Evolutionary conservation across 2,329 filamentous ascomycete genomes (phyloP).

Genomic region (Westerdykella sp.): DNA sequence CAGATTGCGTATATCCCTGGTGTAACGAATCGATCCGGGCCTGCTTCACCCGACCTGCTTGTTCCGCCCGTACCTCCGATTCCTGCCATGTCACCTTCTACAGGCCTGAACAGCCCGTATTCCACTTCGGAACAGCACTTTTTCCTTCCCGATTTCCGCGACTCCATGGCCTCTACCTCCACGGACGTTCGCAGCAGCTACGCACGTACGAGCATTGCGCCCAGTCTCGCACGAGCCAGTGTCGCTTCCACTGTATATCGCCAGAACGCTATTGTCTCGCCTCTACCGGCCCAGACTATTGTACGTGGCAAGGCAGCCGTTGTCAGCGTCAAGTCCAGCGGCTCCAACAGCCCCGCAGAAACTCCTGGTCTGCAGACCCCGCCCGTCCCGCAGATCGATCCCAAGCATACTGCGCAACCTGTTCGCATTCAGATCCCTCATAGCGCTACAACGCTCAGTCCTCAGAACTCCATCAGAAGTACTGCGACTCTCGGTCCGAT

Average conservation of each 20-base stretch:
- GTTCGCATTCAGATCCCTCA: constrained; percentile 40
- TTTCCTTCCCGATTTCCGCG: constrained; percentile 86
- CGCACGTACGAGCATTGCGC: constrained; percentile 44
- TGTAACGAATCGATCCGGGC: constrained; percentile 84
- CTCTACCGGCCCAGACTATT: constrained; percentile 73
- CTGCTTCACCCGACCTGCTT: constrained; percentile 71
- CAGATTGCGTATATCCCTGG: constrained; percentile 99
- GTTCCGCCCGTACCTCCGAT: constrained; percentile 93
- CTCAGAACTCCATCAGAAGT: constrained; percentile 33
- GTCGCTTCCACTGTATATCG: constrained; percentile 93
- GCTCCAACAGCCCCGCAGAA: constrained; percentile 49
- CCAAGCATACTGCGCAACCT: constrained; percentile 37
- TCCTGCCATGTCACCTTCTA: constrained; percentile 54
- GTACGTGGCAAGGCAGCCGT: constrained; percentile 85
- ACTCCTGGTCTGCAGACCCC: constrained; percentile 51
- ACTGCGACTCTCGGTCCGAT: constrained; percentile 39
- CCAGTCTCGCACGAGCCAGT: constrained; percentile 46
- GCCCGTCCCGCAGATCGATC: constrained; percentile 67
- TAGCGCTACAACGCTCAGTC: constrained; percentile 20
- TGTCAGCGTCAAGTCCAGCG: constrained; percentile 77
- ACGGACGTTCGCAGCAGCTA: constrained; percentile 48
- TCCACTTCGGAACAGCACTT: constrained; percentile 71
- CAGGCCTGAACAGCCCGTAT: constrained; percentile 53
- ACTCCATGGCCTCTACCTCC: constrained; percentile 81
- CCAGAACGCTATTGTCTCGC: constrained; percentile 79